A percentile compares a stretch with the other conserved stretches of the same genome.
These are phyloP conservation scores for Candida stauntonica DNA, from an alignment of 805 yeast species.

Conservation along the genomic window DNA sequence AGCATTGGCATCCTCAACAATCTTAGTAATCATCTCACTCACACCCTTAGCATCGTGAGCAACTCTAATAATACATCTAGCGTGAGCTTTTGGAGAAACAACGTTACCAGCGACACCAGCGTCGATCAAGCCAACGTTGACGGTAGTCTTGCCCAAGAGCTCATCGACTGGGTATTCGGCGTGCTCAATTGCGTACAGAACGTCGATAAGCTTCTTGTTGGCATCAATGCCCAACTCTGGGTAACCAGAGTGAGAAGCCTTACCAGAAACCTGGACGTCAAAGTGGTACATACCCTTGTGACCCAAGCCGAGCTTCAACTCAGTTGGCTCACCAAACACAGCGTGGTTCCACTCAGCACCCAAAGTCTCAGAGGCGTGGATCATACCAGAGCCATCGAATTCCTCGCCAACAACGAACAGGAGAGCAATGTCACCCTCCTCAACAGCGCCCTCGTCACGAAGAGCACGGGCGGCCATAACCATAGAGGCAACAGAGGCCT, in stretches of 20 bases:
- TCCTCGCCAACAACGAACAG: slow-evolving; percentile 73
- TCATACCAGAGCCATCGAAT: slow-evolving; percentile 62
- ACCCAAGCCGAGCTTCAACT: slow-evolving; percentile 60
- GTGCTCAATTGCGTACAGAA: slow-evolving; percentile 41
- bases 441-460: slow-evolving; percentile 31
- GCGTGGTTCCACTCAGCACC: slow-evolving; percentile 52
- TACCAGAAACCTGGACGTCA: slow-evolving; percentile 44
- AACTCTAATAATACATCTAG: slow-evolving; percentile 48
- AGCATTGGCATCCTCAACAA: slow-evolving; percentile 31
- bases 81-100: slow-evolving; percentile 53
- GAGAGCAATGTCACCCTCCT: slow-evolving; percentile 53
- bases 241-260: slow-evolving; percentile 63
- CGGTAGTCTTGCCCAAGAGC: slow-evolving; percentile 54
- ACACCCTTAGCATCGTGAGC: slow-evolving; percentile 43
- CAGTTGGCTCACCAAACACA: slow-evolving; percentile 76
- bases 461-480: slow-evolving; percentile 50
- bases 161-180: slow-evolving; percentile 46
- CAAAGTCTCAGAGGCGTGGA: slow-evolving; percentile 30
- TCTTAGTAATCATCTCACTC: slow-evolving; percentile 22
- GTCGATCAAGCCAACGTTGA: slow-evolving; percentile 52
- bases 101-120: slow-evolving; percentile 70
- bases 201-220: slow-evolving; percentile 47
- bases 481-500: slow-evolving; percentile 64
- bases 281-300: slow-evolving; percentile 57
- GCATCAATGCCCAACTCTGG: slow-evolving; percentile 68